Evolutionary conservation across 2,329 filamentous ascomycete species (phyloP).

Genomic region (Lomentospora prolificans): DNA sequence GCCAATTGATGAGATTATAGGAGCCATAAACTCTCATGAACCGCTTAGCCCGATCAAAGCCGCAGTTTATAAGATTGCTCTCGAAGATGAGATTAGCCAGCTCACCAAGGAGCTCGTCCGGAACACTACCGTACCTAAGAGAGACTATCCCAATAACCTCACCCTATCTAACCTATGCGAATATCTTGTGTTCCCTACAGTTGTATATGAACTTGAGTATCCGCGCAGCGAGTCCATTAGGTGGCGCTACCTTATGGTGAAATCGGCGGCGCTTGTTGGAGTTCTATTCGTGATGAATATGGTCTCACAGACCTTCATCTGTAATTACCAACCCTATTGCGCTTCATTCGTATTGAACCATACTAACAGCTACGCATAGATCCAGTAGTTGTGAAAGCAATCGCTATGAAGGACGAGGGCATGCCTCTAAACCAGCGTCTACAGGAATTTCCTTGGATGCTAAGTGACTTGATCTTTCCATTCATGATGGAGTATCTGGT

Average conservation of each 20-base stretch:
- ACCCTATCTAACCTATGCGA: slow-evolving; percentile 56
- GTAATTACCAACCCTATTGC: slow-evolving; percentile 15
- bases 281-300: slow-evolving; percentile 72
- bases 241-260: slow-evolving; percentile 68
- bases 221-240: slow-evolving; percentile 58
- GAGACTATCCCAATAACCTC: slow-evolving; percentile 60
- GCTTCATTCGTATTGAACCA: background rate
- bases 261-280: slow-evolving; percentile 59
- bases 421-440: slow-evolving; percentile 52
- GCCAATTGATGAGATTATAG: slow-evolving; percentile 51
- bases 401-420: slow-evolving; percentile 57
- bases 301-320: slow-evolving; percentile 67
- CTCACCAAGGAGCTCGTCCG: slow-evolving; percentile 56
- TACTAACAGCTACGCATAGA: slow-evolving; percentile 31
- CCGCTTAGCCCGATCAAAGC: slow-evolving; percentile 54
- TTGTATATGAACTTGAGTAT: slow-evolving; percentile 73
- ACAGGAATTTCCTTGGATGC: slow-evolving; percentile 60
- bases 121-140: slow-evolving; percentile 40
- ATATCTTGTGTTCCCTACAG: slow-evolving; percentile 64
- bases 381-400: slow-evolving; percentile 58
- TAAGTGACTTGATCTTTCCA: slow-evolving; percentile 67
- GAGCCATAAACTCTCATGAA: slow-evolving; percentile 49
- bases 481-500: slow-evolving; percentile 68
- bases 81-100: slow-evolving; percentile 56
- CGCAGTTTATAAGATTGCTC: slow-evolving; percentile 51